Conservation (phyloP, 805 yeast genomes). For the Jamesozyma lodderae region DNA sequence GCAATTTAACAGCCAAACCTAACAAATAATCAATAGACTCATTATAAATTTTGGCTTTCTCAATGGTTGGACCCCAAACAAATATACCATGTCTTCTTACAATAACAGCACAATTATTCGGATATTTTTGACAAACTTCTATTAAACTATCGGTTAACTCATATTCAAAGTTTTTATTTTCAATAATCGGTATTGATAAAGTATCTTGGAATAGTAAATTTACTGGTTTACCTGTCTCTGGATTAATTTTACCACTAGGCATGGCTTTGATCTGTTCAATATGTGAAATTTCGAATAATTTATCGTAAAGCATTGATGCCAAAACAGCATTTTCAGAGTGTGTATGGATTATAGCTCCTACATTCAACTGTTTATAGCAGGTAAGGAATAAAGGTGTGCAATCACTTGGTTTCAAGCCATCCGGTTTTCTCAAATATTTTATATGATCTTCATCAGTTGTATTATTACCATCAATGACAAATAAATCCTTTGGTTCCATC, state of each 20-base stretch:
- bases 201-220: conserved; percentile 65
- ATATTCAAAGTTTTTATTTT: conserved; percentile 83
- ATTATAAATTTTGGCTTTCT: conserved; percentile 88
- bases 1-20: conserved; percentile 80
- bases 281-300: conserved; percentile 65
- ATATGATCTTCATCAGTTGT: background rate
- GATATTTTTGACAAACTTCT: conserved; percentile 57
- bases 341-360: conserved; percentile 92
- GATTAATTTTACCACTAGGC: conserved; percentile 53
- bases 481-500: conserved; percentile 72
- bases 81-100: conserved; percentile 91
- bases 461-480: conserved; percentile 48
- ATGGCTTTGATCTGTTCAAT: conserved; percentile 91
- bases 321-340: conserved; percentile 87
- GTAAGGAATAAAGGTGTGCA: conserved; percentile 85
- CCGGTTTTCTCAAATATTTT: conserved; percentile 43
- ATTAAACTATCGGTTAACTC: conserved; percentile 61
- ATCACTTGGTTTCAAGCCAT: conserved; percentile 73
- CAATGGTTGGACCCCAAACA: conserved; percentile 91
- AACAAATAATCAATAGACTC: conserved; percentile 88
- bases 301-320: conserved; percentile 59
- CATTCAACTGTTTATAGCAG: conserved; percentile 55
- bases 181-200: conserved; percentile 80
- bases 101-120: conserved; percentile 74
- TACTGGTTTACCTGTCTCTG: conserved; percentile 37